Conservation (phyloP, 352 stramenopile species). For the Phytophthora pluvialis region DNA sequence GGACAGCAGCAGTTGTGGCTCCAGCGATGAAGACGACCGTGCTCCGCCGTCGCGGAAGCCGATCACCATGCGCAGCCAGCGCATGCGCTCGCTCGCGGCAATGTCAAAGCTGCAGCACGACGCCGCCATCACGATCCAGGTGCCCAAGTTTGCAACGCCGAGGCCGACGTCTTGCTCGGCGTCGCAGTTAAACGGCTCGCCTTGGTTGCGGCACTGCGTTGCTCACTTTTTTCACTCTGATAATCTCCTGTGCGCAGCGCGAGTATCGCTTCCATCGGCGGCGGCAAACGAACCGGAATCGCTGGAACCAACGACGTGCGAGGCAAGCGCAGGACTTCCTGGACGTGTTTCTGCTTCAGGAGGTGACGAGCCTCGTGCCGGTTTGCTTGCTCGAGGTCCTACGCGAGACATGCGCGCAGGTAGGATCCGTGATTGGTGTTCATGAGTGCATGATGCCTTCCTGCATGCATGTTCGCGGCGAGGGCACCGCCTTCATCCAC, state of each 20-base stretch:
- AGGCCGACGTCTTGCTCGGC: too few species aligned
- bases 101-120: conserved; percentile 55
- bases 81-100: conserved; percentile 50
- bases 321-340: conserved; percentile 35
- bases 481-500: conserved; percentile 2
- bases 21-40: conserved; percentile 16
- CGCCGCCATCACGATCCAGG: conserved; percentile 53
- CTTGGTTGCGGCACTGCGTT: background rate
- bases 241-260: conserved; percentile 27
- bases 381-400: conserved; percentile 51
- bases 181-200: conserved; percentile 4
- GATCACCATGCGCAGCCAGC: conserved; percentile 39
- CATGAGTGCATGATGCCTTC: background rate
- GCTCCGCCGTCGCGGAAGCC: background rate
- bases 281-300: conserved; percentile 26
- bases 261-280: conserved; percentile 54
- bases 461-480: conserved; percentile 1
- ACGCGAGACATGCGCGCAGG: conserved; percentile 35
- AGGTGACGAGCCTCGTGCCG: conserved; percentile 40
- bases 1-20: conserved; percentile 19
- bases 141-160: conserved; percentile 5
- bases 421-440: conserved; percentile 7
- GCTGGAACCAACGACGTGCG: conserved; percentile 26
- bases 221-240: background rate
- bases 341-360: conserved; percentile 39